Percentiles rank a stretch among this genome's conserved stretches.
Evolutionary conservation across 768 basidiomycete genomes (phyloP).

Genomic region (Phallus indusiatus): DNA sequence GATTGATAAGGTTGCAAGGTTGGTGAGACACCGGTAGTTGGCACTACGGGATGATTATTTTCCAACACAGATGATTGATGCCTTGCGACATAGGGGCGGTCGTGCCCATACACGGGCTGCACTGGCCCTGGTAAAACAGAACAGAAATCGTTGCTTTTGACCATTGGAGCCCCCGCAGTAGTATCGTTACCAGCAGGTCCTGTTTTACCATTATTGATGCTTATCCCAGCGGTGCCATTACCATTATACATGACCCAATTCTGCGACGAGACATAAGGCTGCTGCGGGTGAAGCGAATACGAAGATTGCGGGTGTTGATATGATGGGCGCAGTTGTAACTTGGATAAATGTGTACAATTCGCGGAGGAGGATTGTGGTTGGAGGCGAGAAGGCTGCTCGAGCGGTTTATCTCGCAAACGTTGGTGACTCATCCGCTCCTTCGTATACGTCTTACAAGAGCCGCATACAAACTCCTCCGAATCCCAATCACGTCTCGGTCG

Average conservation of each 20-base stretch:
- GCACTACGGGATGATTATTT: not conserved
- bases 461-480: conserved; percentile 72
- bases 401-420: not conserved
- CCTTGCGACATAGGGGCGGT: not conserved
- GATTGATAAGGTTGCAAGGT: not conserved
- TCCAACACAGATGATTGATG: not conserved
- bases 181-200: not conserved
- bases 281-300: not conserved
- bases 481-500: conserved; percentile 74
- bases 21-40: not conserved
- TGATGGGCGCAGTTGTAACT: not conserved
- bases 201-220: not conserved
- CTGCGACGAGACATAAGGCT: not conserved
- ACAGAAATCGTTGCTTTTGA: not conserved
- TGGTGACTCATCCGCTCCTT: not conserved
- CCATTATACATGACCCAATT: not conserved
- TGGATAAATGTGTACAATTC: not conserved
- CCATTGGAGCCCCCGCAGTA: not conserved
- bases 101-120: not conserved
- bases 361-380: not conserved
- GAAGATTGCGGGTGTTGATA: not conserved
- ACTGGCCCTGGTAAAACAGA: not conserved
- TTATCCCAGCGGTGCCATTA: not conserved
- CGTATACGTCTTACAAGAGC: conserved; percentile 30
- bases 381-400: not conserved